Conservation (phyloP, 2,329 filamentous ascomycete genomes). For the Sclerotiophoma versabilis region DNA sequence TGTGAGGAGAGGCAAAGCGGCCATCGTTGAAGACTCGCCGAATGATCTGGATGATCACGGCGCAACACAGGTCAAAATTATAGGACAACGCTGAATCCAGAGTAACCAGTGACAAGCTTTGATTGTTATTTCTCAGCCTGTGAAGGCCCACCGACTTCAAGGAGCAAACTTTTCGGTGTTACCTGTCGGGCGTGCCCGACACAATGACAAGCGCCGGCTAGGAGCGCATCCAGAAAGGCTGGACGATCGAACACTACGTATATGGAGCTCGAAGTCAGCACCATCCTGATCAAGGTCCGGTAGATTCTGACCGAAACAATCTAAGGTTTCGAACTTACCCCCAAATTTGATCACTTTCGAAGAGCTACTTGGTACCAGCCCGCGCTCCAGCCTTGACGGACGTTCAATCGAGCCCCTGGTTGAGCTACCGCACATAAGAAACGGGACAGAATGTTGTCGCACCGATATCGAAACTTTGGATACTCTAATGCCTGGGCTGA, state of each 20-base stretch:
- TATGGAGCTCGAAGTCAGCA: not conserved
- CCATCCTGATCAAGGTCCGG: too few species aligned
- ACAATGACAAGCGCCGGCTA: not conserved
- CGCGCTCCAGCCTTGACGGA: too few species aligned
- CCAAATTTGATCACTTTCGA: too few species aligned
- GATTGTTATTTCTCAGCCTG: not conserved
- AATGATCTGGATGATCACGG: not conserved
- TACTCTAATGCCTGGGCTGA: not conserved
- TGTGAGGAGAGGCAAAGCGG: too few species aligned
- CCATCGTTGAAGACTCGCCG: not conserved
- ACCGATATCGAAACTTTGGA: not conserved
- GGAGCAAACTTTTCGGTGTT: constrained; percentile 3
- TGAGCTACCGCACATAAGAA: too few species aligned
- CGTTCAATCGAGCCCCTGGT: too few species aligned
- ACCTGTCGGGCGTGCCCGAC: not conserved
- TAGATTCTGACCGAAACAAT: too few species aligned
- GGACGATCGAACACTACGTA: not conserved
- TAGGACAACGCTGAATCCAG: not conserved
- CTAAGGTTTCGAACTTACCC: too few species aligned
- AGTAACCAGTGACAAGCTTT: not conserved
- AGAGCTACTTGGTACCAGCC: too few species aligned
- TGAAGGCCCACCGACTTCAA: not conserved
- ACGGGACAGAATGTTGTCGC: not conserved
- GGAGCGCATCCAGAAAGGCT: not conserved
- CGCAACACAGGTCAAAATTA: not conserved